Evolutionary conservation across 257 asterid species (phyloP), one percentile per base, ranked within the genome.

Genomic region (Mentha longifolia): DNA sequence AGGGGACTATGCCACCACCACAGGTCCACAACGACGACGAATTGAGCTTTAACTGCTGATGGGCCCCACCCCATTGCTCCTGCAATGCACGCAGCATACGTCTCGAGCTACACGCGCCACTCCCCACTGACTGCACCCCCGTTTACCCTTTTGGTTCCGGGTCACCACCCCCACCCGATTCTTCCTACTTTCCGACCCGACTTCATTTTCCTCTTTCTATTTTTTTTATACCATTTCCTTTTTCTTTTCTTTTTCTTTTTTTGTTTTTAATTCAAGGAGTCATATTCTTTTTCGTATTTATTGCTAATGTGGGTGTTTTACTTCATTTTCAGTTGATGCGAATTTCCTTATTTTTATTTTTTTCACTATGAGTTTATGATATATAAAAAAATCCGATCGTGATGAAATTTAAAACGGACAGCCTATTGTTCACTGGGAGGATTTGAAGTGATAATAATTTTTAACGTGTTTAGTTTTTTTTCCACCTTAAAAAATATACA

Each of bases 91-190:
- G 31, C 31, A 28, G 31, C 39, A 5, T 35, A 35, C 3, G n/a
- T 73, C 83, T 82, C 87, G 85, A 84, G 81, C 87, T 73, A 57
- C 76, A 41, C 86, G 82, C 82, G 3, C 55, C 54, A 5, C 22
- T 14, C 25, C 25, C 25, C 2, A 22, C 25, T 22, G 25, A 1
- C 1, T 2, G 1, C 1, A 1, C 2, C 11, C 30, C 4, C 3
- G 8, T 17, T 8, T 17, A 6, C 60, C 60, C 11, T 57, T 57
- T 57, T 28, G 19, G 5, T 14, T 28, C 13, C 37, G 42, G 62
- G 62, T 28, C 49, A 17, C 3, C 39, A 7, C 74, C 19, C 45
- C 2, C 0, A 74, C 88, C 79, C 63, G 69, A 81, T 75, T 65
- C 74, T 79, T 68, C 28, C 55, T 13, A 39, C 63, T 69, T 74